These are phyloP conservation scores for Thielaviopsis punctulata DNA, from an alignment of 2,329 filamentous ascomycete genomes.

Conservation along the genomic window DNA sequence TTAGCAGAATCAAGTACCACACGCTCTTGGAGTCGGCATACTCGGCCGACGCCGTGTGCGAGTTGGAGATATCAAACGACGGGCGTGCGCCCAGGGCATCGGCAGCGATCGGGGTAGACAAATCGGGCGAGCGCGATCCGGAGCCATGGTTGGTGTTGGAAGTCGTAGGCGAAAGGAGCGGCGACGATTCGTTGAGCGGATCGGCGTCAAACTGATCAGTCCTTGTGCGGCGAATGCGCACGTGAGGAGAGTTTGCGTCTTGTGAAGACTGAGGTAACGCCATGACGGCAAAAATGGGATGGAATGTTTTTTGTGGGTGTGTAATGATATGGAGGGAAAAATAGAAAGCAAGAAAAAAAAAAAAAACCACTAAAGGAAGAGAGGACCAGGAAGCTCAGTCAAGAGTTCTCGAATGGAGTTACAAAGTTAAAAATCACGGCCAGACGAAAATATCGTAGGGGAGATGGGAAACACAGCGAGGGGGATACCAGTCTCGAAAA, in stretches of 20 bases:
- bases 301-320: too few relatives aligned
- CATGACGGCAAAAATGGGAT: too few relatives aligned
- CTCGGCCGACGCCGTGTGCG: conserved; percentile 11
- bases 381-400: not conserved
- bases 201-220: conserved; percentile 11
- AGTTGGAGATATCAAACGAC: not conserved
- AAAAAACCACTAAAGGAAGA: too few relatives aligned
- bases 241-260: conserved; percentile 1
- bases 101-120: conserved; percentile 16
- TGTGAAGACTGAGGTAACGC: conserved; percentile 1
- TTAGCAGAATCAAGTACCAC: conserved; percentile 75
- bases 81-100: not conserved
- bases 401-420: not conserved
- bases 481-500: not conserved
- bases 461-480: not conserved
- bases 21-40: conserved; percentile 53
- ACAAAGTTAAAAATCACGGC: not conserved
- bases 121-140: conserved; percentile 18
- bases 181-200: conserved; percentile 13
- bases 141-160: conserved; percentile 2
- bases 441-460: not conserved
- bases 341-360: too few relatives aligned
- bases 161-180: conserved; percentile 11
- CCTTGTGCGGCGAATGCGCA: conserved; percentile 4
- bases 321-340: too few relatives aligned